Evolutionary conservation across 225 moss, liverwort and hornwort genomes (phyloP).

Genomic region (Polytrichum commune): DNA sequence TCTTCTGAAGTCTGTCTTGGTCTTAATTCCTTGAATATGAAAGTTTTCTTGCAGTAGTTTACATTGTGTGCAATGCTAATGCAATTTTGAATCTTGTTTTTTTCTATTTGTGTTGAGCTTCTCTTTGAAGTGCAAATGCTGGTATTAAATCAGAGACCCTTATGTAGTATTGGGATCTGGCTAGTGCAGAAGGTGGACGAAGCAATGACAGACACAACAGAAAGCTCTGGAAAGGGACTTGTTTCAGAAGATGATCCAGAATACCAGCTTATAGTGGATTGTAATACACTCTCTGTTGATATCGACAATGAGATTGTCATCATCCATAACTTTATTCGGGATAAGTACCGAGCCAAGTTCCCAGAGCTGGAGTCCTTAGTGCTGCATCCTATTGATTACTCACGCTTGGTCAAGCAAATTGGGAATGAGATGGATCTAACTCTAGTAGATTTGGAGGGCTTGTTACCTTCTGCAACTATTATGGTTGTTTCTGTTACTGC

Average conservation of each 20-base stretch:
- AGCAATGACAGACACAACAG: slow-evolving; percentile 61
- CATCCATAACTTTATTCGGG: slow-evolving; percentile 87
- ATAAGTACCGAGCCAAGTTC: slow-evolving; percentile 92
- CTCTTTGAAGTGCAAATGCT: too few relatives aligned
- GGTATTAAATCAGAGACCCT: not conserved
- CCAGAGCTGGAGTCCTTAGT: slow-evolving; percentile 94
- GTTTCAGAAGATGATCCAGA: slow-evolving; percentile 96
- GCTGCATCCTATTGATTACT: slow-evolving; percentile 96
- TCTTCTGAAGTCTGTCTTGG: too few relatives aligned
- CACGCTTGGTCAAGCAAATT: slow-evolving; percentile 88
- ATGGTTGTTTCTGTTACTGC: slow-evolving; percentile 98
- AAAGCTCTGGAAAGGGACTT: slow-evolving; percentile 57
- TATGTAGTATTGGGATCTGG: not conserved
- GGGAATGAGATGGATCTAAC: slow-evolving; percentile 97
- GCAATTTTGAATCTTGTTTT: too few relatives aligned
- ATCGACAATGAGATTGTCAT: slow-evolving; percentile 89
- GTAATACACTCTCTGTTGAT: slow-evolving; percentile 91
- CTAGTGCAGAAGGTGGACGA: slow-evolving; percentile 84
- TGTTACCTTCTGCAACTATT: slow-evolving; percentile 92
- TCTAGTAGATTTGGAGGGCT: slow-evolving; percentile 82
- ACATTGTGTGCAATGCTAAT: too few relatives aligned
- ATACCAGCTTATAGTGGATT: slow-evolving; percentile 93
- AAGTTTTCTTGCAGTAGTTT: too few relatives aligned
- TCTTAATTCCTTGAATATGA: too few relatives aligned
- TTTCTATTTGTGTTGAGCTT: too few relatives aligned